Percentiles rank a stretch among this genome's conserved stretches.
Conservation (phyloP, 768 basidiomycete genomes). For the Tricholoma sp. region DNA sequence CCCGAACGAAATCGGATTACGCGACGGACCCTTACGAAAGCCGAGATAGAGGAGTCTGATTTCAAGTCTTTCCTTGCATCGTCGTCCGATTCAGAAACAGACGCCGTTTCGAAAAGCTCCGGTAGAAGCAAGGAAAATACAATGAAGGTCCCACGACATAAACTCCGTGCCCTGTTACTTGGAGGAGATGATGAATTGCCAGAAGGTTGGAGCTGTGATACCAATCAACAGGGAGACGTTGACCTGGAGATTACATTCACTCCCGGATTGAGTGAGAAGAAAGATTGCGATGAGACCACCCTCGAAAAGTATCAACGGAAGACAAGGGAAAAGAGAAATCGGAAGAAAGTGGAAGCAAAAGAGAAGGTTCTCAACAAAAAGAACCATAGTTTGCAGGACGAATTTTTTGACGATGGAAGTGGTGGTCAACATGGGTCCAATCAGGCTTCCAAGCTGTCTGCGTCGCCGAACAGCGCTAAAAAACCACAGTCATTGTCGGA, state of each 20-base stretch:
- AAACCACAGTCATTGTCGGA: slow-evolving; percentile 9
- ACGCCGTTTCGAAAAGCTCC: slow-evolving; percentile 20
- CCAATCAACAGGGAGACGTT: slow-evolving; percentile 43
- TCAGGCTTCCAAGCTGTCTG: background rate
- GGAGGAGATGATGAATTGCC: slow-evolving; percentile 64
- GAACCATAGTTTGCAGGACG: slow-evolving; percentile 41
- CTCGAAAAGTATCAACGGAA: slow-evolving; percentile 87
- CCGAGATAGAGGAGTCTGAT: slow-evolving; percentile 90
- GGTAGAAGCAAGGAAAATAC: slow-evolving; percentile 22
- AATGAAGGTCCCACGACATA: slow-evolving; percentile 52
- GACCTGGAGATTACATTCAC: slow-evolving; percentile 97
- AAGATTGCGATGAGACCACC: slow-evolving; percentile 66
- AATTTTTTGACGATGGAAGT: slow-evolving; percentile 67
- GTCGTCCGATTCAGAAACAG: slow-evolving; percentile 59
- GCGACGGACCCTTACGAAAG: slow-evolving; percentile 67
- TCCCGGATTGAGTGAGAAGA: slow-evolving; percentile 65
- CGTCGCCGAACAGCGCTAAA: background rate
- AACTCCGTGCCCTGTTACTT: slow-evolving; percentile 73
- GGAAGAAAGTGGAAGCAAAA: slow-evolving; percentile 64
- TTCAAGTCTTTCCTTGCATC: slow-evolving; percentile 78
- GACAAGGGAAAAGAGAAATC: slow-evolving; percentile 83
- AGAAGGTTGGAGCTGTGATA: slow-evolving; percentile 73
- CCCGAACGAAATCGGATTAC: slow-evolving; percentile 79
- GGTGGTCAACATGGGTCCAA: slow-evolving; percentile 30
- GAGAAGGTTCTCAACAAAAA: slow-evolving; percentile 27